phyloP scores from a whole-genome alignment of 1,284 basidiomycete species.

The Ceratobasidium sp. region DNA sequence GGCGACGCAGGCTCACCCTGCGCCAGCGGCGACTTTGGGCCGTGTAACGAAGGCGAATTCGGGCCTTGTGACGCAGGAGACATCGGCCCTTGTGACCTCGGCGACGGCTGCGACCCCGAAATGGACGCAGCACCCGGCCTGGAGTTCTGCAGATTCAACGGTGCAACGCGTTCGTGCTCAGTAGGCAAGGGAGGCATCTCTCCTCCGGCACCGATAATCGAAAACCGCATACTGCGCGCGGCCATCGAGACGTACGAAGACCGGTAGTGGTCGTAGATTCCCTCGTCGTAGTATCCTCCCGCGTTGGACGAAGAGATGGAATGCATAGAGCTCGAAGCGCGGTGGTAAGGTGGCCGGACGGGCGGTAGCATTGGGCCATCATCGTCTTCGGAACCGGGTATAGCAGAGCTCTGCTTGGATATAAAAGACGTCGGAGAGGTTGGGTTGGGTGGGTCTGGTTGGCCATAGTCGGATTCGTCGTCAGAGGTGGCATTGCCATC shows the following conservation, averaged over 20 bases:
- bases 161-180: constrained; percentile 8
- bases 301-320: constrained; percentile 51
- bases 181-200: constrained; percentile 38
- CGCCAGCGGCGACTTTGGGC: constrained; percentile 16
- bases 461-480: constrained; percentile 42
- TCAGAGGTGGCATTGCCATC: not conserved
- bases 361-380: constrained; percentile 39
- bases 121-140: not conserved
- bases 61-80: constrained; percentile 23
- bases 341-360: constrained; percentile 45
- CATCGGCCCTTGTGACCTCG: constrained; percentile 16
- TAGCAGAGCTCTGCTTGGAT: not conserved
- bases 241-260: constrained; percentile 74
- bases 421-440: not conserved
- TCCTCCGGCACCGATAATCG: constrained; percentile 13
- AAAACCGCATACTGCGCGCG: constrained; percentile 44
- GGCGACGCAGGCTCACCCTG: constrained; percentile 31
- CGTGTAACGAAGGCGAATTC: constrained; percentile 18
- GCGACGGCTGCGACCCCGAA: constrained; percentile 15
- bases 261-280: constrained; percentile 82
- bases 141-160: constrained; percentile 18
- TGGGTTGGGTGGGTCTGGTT: not conserved
- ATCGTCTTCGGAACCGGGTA: not conserved
- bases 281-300: constrained; percentile 69
- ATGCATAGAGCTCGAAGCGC: constrained; percentile 26